Conservation (phyloP, 1,284 basidiomycete species). For the Cutaneotrichosporon mucoides region DNA sequence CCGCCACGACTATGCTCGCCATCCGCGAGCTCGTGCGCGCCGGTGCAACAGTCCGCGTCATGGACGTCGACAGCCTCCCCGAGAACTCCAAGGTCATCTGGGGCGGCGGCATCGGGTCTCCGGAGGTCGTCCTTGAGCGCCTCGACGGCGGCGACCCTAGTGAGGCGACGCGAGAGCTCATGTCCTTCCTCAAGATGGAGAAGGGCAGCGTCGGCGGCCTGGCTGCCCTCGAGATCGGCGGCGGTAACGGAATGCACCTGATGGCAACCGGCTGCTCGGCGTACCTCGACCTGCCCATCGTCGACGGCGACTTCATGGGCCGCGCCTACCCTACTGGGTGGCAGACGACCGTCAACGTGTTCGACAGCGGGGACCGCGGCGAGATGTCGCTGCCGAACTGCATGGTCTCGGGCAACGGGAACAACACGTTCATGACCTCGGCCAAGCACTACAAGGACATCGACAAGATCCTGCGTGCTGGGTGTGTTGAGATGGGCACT, state of each 20-base stretch:
- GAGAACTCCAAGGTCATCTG: constrained; percentile 23
- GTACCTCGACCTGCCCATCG: constrained; percentile 44
- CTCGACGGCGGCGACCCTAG: constrained; percentile 21
- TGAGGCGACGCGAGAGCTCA: constrained; percentile 6
- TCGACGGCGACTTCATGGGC: constrained; percentile 52
- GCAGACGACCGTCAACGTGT: constrained; percentile 35
- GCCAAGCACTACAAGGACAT: constrained; percentile 27
- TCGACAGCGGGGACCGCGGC: constrained; percentile 21
- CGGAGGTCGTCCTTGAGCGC: constrained; percentile 48
- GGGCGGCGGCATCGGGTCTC: constrained; percentile 54
- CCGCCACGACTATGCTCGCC: constrained; percentile 24
- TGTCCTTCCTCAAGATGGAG: constrained; percentile 18
- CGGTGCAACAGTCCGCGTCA: constrained; percentile 28
- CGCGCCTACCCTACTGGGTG: constrained; percentile 28
- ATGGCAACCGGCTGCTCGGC: constrained; percentile 51
- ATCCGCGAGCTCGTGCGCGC: constrained; percentile 30
- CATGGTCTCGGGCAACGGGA: constrained; percentile 32
- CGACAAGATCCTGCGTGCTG: constrained; percentile 25
- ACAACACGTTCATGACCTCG: constrained; percentile 24
- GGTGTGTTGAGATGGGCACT: constrained; percentile 39
- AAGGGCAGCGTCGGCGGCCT: constrained; percentile 17
- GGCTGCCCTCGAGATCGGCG: constrained; percentile 50
- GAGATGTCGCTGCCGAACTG: constrained; percentile 23
- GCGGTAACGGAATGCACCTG: constrained; percentile 58
- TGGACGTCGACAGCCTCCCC: constrained; percentile 31